phyloP scores from a whole-genome alignment of 2,329 filamentous ascomycete genomes.

The Cladosporium cucumerinum region DNA sequence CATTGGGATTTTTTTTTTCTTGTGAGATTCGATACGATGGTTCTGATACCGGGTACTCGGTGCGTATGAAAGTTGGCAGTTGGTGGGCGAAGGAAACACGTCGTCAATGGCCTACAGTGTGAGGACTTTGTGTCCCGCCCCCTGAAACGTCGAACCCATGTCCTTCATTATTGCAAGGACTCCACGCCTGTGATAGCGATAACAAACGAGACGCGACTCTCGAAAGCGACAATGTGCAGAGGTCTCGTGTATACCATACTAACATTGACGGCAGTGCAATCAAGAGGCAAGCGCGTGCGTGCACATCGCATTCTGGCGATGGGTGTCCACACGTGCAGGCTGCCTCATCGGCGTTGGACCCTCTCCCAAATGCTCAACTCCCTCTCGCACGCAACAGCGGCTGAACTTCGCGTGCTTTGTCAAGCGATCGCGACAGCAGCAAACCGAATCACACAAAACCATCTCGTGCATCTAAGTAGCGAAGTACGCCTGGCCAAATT shows the following conservation, averaged over 20 bases:
- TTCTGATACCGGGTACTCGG: neutral
- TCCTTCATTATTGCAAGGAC: neutral
- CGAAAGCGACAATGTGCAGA: neutral
- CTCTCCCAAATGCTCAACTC: neutral
- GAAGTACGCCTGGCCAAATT: neutral
- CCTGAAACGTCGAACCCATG: conserved; percentile 1
- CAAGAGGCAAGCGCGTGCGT: neutral
- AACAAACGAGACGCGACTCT: neutral
- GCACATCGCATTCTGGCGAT: neutral
- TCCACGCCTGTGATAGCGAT: neutral
- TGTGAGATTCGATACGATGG: neutral
- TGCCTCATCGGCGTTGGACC: neutral
- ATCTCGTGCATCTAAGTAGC: neutral
- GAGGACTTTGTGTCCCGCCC: neutral
- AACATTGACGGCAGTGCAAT: neutral
- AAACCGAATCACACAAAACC: neutral
- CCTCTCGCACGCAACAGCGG: neutral
- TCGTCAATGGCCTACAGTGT: neutral
- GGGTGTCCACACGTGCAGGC: neutral
- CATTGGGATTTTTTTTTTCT: neutral
- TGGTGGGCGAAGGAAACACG: neutral
- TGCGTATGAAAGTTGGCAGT: neutral
- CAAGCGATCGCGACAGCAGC: neutral
- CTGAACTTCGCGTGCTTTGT: neutral
- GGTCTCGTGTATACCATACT: neutral